A percentile compares a stretch with the other conserved stretches of the same genome.
Conservation (phyloP, 2,329 filamentous ascomycete species). For the Leptographium flavum region DNA sequence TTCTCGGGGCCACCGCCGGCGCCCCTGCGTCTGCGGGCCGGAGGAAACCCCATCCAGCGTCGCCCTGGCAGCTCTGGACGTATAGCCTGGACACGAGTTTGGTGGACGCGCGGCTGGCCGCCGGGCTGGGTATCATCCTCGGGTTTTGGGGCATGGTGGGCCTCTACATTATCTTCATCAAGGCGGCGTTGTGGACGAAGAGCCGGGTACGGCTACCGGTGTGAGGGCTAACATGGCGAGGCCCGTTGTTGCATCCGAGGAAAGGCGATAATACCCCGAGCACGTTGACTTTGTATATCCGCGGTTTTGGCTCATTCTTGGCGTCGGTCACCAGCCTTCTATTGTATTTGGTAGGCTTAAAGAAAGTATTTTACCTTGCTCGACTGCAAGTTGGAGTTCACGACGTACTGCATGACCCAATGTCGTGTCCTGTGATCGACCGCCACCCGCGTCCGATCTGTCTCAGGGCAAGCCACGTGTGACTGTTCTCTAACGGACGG, state of each 20-base stretch:
- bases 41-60: slow-evolving; percentile 2
- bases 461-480: too few relatives aligned
- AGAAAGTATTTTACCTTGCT: too few relatives aligned
- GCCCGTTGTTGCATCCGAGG: not conserved
- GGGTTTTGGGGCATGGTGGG: slow-evolving; percentile 35
- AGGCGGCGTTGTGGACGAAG: slow-evolving; percentile 18
- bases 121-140: slow-evolving; percentile 30
- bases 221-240: not conserved
- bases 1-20: not conserved
- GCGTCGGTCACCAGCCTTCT: not conserved
- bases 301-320: not conserved
- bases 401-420: too few relatives aligned
- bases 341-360: too few relatives aligned
- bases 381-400: too few relatives aligned
- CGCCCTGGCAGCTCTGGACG: slow-evolving; percentile 30
- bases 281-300: not conserved
- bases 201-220: slow-evolving; percentile 6
- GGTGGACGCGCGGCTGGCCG: slow-evolving; percentile 28
- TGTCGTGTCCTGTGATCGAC: too few relatives aligned
- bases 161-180: slow-evolving; percentile 33
- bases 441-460: too few relatives aligned
- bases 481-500: too few relatives aligned
- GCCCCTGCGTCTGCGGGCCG: not conserved
- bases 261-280: not conserved
- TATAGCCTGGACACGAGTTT: slow-evolving; percentile 24